Percentiles rank a stretch among this genome's conserved stretches.
phyloP scores from a whole-genome alignment of 768 basidiomycete species.

The Tremella fuciformis region DNA sequence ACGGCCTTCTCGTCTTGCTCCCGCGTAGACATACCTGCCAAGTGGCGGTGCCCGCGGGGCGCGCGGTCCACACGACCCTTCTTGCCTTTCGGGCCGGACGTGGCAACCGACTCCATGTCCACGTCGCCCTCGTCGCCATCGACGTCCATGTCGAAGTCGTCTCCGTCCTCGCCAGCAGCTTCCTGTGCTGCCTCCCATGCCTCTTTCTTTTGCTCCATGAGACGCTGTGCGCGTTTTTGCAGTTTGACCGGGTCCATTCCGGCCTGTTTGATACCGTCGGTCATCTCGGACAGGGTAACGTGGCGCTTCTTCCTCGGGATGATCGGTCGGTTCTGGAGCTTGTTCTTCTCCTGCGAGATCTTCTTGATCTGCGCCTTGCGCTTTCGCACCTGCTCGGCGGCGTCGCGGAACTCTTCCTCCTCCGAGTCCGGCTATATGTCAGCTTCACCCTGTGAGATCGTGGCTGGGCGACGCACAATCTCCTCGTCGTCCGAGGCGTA shows the following conservation, averaged over 20 bases:
- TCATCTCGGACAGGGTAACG: slow-evolving; percentile 69
- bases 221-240: slow-evolving; percentile 77
- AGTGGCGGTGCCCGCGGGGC: slow-evolving; percentile 69
- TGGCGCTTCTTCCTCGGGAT: slow-evolving; percentile 65
- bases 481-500: slow-evolving; percentile 81
- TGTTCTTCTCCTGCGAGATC: slow-evolving; percentile 70
- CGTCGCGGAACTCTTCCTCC: slow-evolving; percentile 66
- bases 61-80: slow-evolving; percentile 55
- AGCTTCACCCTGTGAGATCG: background rate
- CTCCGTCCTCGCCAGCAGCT: slow-evolving; percentile 55
- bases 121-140: slow-evolving; percentile 18
- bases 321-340: slow-evolving; percentile 80
- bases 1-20: slow-evolving; percentile 77
- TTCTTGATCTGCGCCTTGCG: slow-evolving; percentile 65
- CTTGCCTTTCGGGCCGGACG: slow-evolving; percentile 54
- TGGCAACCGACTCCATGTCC: slow-evolving; percentile 14
- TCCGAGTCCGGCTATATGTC: slow-evolving; percentile 60
- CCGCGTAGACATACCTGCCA: slow-evolving; percentile 73
- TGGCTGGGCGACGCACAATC: slow-evolving; percentile 59
- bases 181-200: slow-evolving; percentile 68
- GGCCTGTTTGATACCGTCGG: slow-evolving; percentile 74
- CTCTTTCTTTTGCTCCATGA: slow-evolving; percentile 56
- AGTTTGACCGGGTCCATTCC: slow-evolving; percentile 85
- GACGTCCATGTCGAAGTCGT: slow-evolving; percentile 60
- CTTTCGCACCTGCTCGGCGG: slow-evolving; percentile 59